A percentile compares a stretch with the other conserved stretches of the same genome.
These are phyloP conservation scores for Fraxinus americana DNA, from an alignment of 257 asterid species.

Conservation along the genomic window DNA sequence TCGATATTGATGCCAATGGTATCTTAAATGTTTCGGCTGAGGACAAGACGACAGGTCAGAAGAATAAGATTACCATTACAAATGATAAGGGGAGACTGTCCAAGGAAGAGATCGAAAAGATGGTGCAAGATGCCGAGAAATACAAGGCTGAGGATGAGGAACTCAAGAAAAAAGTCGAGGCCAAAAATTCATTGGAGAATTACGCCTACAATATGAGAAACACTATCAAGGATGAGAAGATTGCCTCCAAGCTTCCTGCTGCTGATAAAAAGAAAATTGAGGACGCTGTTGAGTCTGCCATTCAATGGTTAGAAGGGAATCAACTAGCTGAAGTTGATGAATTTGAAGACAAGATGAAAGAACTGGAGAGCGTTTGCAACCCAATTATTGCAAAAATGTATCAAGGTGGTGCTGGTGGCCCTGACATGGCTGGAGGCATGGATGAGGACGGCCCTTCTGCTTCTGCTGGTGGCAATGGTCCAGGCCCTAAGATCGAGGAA, in stretches of 20 bases:
- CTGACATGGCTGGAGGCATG: background rate
- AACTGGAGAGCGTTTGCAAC: background rate
- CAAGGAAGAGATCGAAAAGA: background rate
- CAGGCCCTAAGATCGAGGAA: background rate
- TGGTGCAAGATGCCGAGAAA: background rate
- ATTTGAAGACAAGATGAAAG: slow-evolving; percentile 3
- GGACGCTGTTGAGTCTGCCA: background rate
- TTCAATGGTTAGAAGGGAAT: background rate
- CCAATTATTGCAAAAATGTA: background rate
- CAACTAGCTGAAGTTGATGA: background rate
- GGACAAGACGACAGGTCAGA: slow-evolving; percentile 3
- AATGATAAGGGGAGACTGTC: background rate
- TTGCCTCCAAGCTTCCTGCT: background rate
- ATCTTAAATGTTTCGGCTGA: background rate
- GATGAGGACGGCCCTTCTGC: background rate
- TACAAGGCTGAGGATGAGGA: slow-evolving; percentile 4
- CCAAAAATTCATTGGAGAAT: background rate
- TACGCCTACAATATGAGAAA: background rate
- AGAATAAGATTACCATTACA: background rate
- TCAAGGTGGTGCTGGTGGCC: slow-evolving; percentile 3
- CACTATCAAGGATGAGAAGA: background rate
- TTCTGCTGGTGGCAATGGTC: background rate
- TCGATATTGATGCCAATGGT: background rate
- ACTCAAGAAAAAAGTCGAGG: background rate
- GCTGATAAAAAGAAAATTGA: background rate